These are phyloP conservation scores for Angomonas deanei DNA, from an alignment of 208 protist genomes.

Conservation along the genomic window DNA sequence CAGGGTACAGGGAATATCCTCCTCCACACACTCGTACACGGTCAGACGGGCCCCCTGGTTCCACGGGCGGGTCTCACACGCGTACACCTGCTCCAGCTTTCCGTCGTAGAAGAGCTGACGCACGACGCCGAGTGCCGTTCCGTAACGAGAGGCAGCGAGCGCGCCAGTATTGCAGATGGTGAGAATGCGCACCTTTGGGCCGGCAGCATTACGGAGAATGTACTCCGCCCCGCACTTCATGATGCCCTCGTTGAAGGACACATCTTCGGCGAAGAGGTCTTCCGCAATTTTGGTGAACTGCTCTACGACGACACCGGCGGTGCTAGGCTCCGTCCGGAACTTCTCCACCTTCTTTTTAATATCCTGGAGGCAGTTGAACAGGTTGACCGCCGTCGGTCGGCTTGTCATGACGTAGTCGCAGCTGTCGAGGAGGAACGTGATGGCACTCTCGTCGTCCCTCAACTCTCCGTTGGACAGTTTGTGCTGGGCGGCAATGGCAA, in stretches of 20 bases:
- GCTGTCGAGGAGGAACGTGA: slow-evolving; percentile 53
- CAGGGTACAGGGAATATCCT: slow-evolving; percentile 89
- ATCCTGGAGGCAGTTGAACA: slow-evolving; percentile 84
- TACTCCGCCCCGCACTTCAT: slow-evolving; percentile 78
- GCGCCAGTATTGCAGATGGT: slow-evolving; percentile 96
- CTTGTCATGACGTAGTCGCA: slow-evolving; percentile 89
- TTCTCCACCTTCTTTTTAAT: slow-evolving; percentile 43
- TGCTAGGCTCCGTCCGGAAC: slow-evolving; percentile 8
- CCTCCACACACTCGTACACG: slow-evolving; percentile 93
- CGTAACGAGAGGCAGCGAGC: slow-evolving; percentile 89
- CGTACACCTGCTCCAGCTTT: slow-evolving; percentile 83
- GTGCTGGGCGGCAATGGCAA: slow-evolving; percentile 79
- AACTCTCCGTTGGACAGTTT: slow-evolving; percentile 26
- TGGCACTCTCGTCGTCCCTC: slow-evolving; percentile 22
- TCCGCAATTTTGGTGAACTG: slow-evolving; percentile 71
- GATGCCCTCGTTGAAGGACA: slow-evolving; percentile 90
- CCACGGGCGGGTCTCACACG: slow-evolving; percentile 94
- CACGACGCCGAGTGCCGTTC: slow-evolving; percentile 93
- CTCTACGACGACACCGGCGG: slow-evolving; percentile 34
- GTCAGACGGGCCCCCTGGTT: slow-evolving; percentile 93
- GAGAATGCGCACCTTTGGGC: slow-evolving; percentile 54
- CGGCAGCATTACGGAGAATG: slow-evolving; percentile 49
- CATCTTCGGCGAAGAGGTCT: slow-evolving; percentile 82
- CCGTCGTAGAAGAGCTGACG: slow-evolving; percentile 78
- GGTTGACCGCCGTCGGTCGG: slow-evolving; percentile 95